phyloP scores from a whole-genome alignment of 352 stramenopile species.

The Pythium rishiriense region DNA sequence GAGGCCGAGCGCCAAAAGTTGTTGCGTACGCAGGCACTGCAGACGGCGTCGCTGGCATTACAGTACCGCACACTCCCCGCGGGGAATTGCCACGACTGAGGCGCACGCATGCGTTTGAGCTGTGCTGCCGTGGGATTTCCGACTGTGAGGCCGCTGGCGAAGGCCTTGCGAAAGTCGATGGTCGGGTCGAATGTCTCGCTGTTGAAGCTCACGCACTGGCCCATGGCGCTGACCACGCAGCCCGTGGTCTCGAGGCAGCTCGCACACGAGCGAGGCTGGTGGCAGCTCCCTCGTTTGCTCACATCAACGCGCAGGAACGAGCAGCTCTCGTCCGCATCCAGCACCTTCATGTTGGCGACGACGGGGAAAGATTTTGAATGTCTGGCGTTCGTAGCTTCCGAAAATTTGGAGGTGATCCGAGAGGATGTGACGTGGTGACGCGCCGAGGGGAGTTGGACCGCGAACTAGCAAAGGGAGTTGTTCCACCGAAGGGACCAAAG shows the following conservation, averaged over 20 bases:
- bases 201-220: constrained; percentile 1
- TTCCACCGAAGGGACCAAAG: no score
- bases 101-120: not conserved
- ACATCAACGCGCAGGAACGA: not conserved
- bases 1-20: constrained; percentile 16
- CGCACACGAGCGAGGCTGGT: constrained; percentile 7
- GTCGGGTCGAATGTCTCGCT: constrained; percentile 2
- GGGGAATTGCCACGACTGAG: constrained; percentile 15
- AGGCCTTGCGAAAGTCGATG: not conserved
- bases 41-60: not conserved
- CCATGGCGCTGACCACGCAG: constrained; percentile 13
- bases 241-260: constrained; percentile 15
- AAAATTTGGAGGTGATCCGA: no score
- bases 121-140: not conserved
- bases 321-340: constrained; percentile 9
- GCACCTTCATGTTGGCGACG: not conserved
- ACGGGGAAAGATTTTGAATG: not conserved
- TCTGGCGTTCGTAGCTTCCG: no score
- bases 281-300: constrained; percentile 1
- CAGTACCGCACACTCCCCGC: constrained; percentile 5
- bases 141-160: not conserved
- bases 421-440: no score
- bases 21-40: not conserved
- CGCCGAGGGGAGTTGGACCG: no score
- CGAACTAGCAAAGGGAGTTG: no score